Conservation (phyloP, 257 asterid genomes). For the Echites panduratus region DNA sequence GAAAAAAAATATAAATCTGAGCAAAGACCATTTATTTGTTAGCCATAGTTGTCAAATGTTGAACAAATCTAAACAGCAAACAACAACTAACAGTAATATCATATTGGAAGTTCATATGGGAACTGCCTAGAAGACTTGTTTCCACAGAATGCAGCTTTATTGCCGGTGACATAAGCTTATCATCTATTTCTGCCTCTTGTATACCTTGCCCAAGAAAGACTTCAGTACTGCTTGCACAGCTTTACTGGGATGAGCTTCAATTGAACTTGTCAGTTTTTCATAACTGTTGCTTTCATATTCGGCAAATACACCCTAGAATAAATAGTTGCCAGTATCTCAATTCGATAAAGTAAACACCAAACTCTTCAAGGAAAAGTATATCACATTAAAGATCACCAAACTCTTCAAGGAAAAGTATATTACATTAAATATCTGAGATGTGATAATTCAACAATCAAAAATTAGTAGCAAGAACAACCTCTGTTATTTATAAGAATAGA, state of each 20-base stretch:
- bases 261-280: slow-evolving; percentile 54
- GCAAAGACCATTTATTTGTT: slow-evolving; percentile 1
- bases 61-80: background rate
- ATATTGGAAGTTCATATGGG: background rate
- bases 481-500: too few species aligned
- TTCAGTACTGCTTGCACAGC: slow-evolving; percentile 76
- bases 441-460: too few species aligned
- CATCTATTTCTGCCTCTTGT: slow-evolving; percentile 79
- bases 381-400: too few species aligned
- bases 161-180: background rate
- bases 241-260: slow-evolving; percentile 80
- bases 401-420: background rate
- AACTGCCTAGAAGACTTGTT: background rate
- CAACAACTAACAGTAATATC: background rate
- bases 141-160: background rate
- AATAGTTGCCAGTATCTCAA: background rate
- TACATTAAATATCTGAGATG: background rate
- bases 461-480: too few species aligned
- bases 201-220: slow-evolving; percentile 89
- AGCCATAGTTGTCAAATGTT: background rate
- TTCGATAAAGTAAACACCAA: background rate
- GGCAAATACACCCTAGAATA: slow-evolving; percentile 38
- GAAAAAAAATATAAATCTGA: too few species aligned
- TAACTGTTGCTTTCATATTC: slow-evolving; percentile 71
- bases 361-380: background rate